Percentiles rank a stretch among this genome's conserved stretches.
Evolutionary conservation across 352 stramenopile species (phyloP).

Genomic region (Globisporangium nodosum): DNA sequence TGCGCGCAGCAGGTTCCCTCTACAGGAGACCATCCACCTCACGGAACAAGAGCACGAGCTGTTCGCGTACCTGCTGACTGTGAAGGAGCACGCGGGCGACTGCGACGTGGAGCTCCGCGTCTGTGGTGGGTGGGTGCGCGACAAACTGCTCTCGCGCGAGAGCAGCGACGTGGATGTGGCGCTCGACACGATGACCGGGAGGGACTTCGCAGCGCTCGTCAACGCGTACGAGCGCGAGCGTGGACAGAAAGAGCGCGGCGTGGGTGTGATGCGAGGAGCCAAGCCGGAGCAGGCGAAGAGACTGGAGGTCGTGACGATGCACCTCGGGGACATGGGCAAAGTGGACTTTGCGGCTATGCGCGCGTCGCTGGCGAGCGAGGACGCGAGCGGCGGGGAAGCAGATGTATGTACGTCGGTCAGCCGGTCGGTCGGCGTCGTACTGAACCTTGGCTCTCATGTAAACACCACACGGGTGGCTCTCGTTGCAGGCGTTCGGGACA

Average conservation of each 20-base stretch:
- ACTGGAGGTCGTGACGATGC: constrained; percentile 97
- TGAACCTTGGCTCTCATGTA: background rate
- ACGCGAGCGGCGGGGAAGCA: background rate
- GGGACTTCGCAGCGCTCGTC: constrained; percentile 88
- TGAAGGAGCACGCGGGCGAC: constrained; percentile 40
- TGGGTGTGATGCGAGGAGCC: constrained; percentile 75
- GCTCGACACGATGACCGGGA: constrained; percentile 94
- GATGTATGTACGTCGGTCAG: background rate
- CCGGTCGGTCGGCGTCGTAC: too few relatives aligned
- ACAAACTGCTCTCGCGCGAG: constrained; percentile 91
- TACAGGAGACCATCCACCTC: constrained; percentile 19
- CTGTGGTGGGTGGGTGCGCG: constrained; percentile 98
- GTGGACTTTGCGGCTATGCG: constrained; percentile 98
- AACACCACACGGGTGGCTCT: background rate
- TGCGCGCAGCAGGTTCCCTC: background rate
- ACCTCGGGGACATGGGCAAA: constrained; percentile 86
- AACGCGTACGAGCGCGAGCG: constrained; percentile 58
- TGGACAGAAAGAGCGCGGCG: constrained; percentile 35
- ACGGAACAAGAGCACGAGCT: constrained; percentile 47
- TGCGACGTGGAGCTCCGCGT: constrained; percentile 86
- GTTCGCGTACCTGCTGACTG: constrained; percentile 56
- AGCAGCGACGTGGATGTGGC: constrained; percentile 98
- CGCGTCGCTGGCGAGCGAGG: constrained; percentile 16
- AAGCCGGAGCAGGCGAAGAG: constrained; percentile 96
- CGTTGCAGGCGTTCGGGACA: constrained; percentile 54